Conservation (phyloP, 495 filamentous ascomycete species). For the Diplogelasinospora grovesii region DNA sequence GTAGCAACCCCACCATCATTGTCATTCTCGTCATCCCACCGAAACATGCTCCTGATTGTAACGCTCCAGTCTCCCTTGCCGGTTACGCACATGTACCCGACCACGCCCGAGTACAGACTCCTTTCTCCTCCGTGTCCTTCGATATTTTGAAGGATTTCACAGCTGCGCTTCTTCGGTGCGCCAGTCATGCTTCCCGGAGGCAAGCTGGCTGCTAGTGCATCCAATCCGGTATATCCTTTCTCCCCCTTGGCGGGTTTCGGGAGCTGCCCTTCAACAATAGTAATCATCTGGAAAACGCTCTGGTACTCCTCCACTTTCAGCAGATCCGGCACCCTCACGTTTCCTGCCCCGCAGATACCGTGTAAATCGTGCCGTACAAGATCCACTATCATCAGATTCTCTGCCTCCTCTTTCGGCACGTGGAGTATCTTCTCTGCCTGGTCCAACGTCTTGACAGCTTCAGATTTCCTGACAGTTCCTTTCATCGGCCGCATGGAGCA, state of each 20-base stretch:
- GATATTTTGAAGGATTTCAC: conserved; percentile 66
- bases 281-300: conserved; percentile 84
- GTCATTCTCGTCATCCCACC: conserved; percentile 50
- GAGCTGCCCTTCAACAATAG: conserved; percentile 71
- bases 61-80: conserved; percentile 86
- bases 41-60: conserved; percentile 71
- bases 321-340: conserved; percentile 59
- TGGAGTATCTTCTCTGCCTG: conserved; percentile 64
- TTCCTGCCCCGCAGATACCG: conserved; percentile 63
- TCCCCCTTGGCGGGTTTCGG: conserved; percentile 15
- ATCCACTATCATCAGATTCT: conserved; percentile 98
- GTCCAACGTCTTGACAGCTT: conserved; percentile 47
- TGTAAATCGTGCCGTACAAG: conserved; percentile 88
- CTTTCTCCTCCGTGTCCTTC: conserved; percentile 56
- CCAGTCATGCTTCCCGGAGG: conserved; percentile 95
- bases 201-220: conserved; percentile 68
- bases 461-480: conserved; percentile 76
- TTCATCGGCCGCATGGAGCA: conserved; percentile 84
- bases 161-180: conserved; percentile 84
- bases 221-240: conserved; percentile 51
- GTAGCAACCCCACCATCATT: conserved; percentile 12
- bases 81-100: conserved; percentile 82
- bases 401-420: conserved; percentile 81
- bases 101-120: conserved; percentile 81
- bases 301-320: conserved; percentile 85